Percentiles rank a stretch among this genome's conserved stretches.
phyloP scores from a whole-genome alignment of 169 alveolate species.

The Plasmodium vivax region DNA sequence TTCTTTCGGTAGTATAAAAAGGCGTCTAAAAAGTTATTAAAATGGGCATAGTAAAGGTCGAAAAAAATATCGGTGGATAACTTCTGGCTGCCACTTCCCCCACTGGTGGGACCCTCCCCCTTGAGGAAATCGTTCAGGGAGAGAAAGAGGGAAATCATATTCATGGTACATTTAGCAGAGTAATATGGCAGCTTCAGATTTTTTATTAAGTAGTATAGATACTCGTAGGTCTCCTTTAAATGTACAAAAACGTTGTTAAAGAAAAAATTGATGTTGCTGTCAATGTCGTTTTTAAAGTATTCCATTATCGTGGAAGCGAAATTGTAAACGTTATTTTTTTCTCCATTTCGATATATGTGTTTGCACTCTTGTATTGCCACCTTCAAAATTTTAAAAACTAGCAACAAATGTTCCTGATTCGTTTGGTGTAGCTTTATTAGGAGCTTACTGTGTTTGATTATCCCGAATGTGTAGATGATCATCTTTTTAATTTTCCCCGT shows the following conservation, averaged over 20 bases:
- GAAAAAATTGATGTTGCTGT: constrained; percentile 54
- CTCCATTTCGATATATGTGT: constrained; percentile 65
- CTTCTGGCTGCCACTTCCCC: neutral
- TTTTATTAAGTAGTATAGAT: constrained; percentile 56
- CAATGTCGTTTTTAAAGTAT: constrained; percentile 73
- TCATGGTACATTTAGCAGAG: constrained; percentile 68
- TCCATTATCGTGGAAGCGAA: constrained; percentile 53
- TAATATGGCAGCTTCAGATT: constrained; percentile 67
- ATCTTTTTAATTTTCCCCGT: constrained; percentile 53
- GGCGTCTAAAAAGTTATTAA: constrained; percentile 28
- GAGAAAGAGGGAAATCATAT: constrained; percentile 73
- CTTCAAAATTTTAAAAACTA: constrained; percentile 61
- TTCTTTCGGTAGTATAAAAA: constrained; percentile 62
- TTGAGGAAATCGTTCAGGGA: constrained; percentile 33
- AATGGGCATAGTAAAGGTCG: constrained; percentile 62
- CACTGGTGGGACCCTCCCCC: neutral
- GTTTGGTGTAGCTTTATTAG: constrained; percentile 67
- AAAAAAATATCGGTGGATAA: constrained; percentile 51
- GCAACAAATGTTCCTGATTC: constrained; percentile 66
- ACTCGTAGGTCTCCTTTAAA: constrained; percentile 74
- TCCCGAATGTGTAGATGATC: constrained; percentile 67
- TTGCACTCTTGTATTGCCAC: constrained; percentile 64
- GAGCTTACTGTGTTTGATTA: constrained; percentile 60
- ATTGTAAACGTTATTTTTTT: constrained; percentile 66
- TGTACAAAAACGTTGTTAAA: constrained; percentile 37